Base-by-base conservation (phyloP, 768 basidiomycete species). In the Suillus bovinus region DNA sequence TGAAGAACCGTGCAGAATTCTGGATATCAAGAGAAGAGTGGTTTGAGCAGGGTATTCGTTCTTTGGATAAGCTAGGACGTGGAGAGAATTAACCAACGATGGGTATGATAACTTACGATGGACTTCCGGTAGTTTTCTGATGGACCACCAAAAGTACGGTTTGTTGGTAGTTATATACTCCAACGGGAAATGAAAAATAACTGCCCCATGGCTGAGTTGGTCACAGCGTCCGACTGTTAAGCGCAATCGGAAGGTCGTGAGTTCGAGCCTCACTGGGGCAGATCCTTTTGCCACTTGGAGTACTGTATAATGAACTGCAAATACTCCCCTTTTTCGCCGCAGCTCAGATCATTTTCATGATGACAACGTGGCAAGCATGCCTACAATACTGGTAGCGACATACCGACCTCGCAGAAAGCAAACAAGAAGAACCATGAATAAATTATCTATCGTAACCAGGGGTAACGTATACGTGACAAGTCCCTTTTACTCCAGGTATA, bases 1-100 rank as follows among this genome's bases (percentile, higher is more conserved):
- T 99, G 97, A 96, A 96, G 80, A 83, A 81, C 71, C 86, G 93
- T 11, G 86, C 92, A 72, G 92, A 94, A 71, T 99, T 99, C 80
- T 97, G 96, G 96, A 90, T 98, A 73, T 83, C 93, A 59, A 83
- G 90, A 65, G 93, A 93, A 67, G 95, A 98, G 76, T 98, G 95
- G 94, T 88, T 89, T 66, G 96, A 99, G 77, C 89, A 96, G 75
- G 96, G 96, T 36, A 76, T 82, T 20, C 80, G 84, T 46, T 81
- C 93, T 24, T 74, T 98, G 70, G 94, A 95, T 69, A 97, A 96
- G 77, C 86, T 98, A 39, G 90, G 87, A 8, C 81, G 94, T 62
- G 85, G 82, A 62, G 86, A 89, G 66, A 81, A 77, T 42, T 67
- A 63, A 52, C 11, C 29, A 52, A 52, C 5, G 20, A 52, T 50